Conservation (phyloP, 148 eudicot genomes). For the Chenopodium suecicum region DNA sequence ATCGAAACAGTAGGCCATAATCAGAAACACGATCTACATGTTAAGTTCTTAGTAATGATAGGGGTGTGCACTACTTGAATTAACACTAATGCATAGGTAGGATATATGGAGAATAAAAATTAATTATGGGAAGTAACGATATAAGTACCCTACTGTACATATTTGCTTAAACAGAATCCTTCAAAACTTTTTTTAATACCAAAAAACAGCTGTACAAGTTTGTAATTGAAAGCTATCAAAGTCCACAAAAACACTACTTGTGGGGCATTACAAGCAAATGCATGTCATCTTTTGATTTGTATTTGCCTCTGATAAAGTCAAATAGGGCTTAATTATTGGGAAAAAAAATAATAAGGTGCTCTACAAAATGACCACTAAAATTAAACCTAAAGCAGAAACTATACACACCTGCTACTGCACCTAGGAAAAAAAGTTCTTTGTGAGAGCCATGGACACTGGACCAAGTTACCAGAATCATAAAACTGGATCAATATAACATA, state of each 20-base stretch:
- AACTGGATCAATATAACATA: not conserved
- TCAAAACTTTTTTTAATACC: not conserved
- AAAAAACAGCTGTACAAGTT: not conserved
- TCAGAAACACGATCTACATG: not conserved
- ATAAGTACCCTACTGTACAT: not conserved
- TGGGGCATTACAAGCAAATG: not conserved
- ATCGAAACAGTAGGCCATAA: not conserved
- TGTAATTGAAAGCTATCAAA: not conserved
- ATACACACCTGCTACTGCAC: not conserved
- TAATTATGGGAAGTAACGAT: too few species aligned
- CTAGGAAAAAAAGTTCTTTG: not conserved
- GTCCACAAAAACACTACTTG: not conserved
- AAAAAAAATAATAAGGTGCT: too few species aligned
- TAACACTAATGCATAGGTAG: not conserved
- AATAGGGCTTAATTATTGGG: not conserved
- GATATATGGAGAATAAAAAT: not conserved
- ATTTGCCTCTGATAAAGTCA: not conserved
- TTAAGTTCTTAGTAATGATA: not conserved
- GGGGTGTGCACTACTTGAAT: not conserved
- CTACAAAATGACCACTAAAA: not conserved
- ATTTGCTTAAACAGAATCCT: not conserved
- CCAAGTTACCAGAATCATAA: not conserved
- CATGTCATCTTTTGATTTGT: not conserved
- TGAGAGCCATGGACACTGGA: not conserved
- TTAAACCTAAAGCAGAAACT: not conserved